Evolutionary conservation across 148 eudicot species (phyloP).

Genomic region (Chenopodium berlandieri): DNA sequence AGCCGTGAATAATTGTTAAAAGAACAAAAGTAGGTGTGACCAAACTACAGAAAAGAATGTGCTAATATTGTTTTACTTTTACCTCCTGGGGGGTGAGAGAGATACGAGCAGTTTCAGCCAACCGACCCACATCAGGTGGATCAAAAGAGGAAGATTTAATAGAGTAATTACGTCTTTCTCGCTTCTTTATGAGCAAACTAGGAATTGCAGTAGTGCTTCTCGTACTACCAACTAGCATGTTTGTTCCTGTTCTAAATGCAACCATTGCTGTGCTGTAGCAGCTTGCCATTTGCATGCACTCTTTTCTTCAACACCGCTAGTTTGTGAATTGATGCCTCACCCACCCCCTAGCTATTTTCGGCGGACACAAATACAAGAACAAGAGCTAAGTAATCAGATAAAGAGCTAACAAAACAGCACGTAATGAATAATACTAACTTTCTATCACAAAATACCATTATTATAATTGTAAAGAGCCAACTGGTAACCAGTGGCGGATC

Average conservation of each 20-base stretch:
- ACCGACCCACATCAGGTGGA: conserved; percentile 67
- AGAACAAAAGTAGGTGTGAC: neutral
- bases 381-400: neutral
- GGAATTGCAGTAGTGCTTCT: neutral
- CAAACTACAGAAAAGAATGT: conserved; percentile 6
- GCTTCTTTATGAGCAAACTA: neutral
- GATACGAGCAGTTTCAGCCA: conserved; percentile 83
- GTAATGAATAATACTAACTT: too few species aligned
- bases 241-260: conserved; percentile 21
- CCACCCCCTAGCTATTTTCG: neutral
- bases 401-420: too few species aligned
- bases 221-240: neutral
- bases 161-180: conserved; percentile 15
- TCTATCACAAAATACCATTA: too few species aligned
- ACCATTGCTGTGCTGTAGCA: conserved; percentile 8
- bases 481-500: too few species aligned
- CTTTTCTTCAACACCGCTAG: neutral
- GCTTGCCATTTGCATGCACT: conserved; percentile 19
- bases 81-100: conserved; percentile 79
- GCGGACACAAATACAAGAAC: neutral
- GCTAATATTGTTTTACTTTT: neutral
- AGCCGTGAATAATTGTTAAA: neutral
- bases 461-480: too few species aligned
- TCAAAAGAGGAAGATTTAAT: conserved; percentile 41
- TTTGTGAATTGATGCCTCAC: neutral